Conservation (phyloP, 345 rosid genomes). For the Streptanthus diversifolius region DNA sequence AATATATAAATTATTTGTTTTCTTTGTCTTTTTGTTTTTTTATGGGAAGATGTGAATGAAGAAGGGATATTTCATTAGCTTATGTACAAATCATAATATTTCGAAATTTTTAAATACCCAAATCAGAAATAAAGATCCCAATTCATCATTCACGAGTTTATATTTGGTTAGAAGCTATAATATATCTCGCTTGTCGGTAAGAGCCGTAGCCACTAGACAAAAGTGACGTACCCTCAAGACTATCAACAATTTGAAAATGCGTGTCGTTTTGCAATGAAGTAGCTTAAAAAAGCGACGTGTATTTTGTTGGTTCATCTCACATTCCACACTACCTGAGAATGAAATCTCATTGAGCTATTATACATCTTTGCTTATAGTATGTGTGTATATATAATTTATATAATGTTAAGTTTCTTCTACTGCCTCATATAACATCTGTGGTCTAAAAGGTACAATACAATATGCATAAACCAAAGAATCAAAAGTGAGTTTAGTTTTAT, state of each 20-base stretch:
- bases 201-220: conserved; percentile 24
- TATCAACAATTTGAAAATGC: background rate
- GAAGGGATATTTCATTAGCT: background rate
- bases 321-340: background rate
- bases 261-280: background rate
- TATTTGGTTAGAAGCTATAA: too few species aligned
- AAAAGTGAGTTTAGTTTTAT: conserved; percentile 8
- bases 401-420: conserved; percentile 21
- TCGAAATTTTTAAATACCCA: too few species aligned
- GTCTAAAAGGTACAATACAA: conserved; percentile 28
- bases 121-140: too few species aligned
- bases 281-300: background rate
- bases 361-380: background rate
- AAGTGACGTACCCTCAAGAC: background rate
- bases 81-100: too few species aligned
- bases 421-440: conserved; percentile 20
- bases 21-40: too few species aligned
- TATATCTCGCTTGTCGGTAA: background rate
- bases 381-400: conserved; percentile 15
- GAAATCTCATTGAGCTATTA: conserved; percentile 4
- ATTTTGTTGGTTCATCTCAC: background rate
- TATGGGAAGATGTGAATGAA: background rate
- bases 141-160: too few species aligned
- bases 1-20: too few species aligned
- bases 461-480: conserved; percentile 37